These are phyloP conservation scores for Plasmodium gonderi DNA, from an alignment of 169 alveolate species.

Conservation along the genomic window DNA sequence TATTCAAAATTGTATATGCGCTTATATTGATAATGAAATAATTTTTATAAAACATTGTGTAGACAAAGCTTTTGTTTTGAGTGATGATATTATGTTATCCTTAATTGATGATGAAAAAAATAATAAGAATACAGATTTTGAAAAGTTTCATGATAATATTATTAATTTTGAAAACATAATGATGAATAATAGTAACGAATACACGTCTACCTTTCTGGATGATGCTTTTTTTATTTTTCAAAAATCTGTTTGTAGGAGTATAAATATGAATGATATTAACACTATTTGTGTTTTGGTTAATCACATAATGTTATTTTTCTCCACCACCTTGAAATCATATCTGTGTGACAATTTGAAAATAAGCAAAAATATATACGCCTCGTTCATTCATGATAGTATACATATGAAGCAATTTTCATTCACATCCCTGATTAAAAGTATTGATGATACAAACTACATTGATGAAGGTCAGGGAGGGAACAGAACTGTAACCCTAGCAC, in stretches of 20 bases:
- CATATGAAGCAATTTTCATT: conserved; percentile 55
- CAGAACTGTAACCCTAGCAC: conserved; percentile 35
- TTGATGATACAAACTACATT: conserved; percentile 38
- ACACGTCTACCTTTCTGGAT: conserved; percentile 46
- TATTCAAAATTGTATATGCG: conserved; percentile 47
- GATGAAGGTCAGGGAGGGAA: conserved; percentile 18
- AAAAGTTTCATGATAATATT: background rate
- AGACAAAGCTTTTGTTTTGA: conserved; percentile 60
- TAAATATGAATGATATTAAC: conserved; percentile 64
- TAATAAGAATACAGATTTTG: background rate
- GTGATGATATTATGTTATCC: conserved; percentile 68
- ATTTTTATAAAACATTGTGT: conserved; percentile 32
- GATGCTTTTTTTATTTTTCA: conserved; percentile 72
- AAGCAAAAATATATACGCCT: conserved; percentile 30
- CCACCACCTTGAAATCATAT: conserved; percentile 30
- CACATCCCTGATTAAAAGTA: conserved; percentile 3
- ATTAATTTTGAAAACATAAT: background rate
- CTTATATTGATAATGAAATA: conserved; percentile 47
- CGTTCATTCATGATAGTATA: conserved; percentile 28
- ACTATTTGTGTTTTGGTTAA: conserved; percentile 67
- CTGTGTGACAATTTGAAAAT: conserved; percentile 48
- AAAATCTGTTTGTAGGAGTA: conserved; percentile 69
- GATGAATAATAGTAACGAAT: conserved; percentile 29
- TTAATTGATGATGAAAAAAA: conserved; percentile 28
- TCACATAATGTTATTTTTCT: conserved; percentile 27